Percentiles rank a stretch among this genome's conserved stretches.
Evolutionary conservation across 2,329 filamentous ascomycete genomes (phyloP).

Genomic region (Alternaria sp.): DNA sequence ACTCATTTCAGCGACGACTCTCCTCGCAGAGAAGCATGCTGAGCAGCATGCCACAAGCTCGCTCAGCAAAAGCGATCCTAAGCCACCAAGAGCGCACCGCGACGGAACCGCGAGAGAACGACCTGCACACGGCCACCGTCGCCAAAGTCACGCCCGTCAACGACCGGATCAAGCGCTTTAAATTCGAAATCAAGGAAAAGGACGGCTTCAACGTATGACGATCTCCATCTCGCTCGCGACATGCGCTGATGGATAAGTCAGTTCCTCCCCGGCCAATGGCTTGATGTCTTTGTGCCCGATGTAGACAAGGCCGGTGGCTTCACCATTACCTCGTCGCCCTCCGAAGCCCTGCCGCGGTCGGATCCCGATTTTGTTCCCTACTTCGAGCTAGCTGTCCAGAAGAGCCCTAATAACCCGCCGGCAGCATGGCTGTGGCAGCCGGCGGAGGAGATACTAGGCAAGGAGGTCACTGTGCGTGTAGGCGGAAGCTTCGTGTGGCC

Average conservation of each 20-base stretch:
- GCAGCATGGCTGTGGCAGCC: constrained; percentile 77
- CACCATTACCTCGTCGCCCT: constrained; percentile 81
- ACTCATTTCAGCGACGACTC: constrained; percentile 11
- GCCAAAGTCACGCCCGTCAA: constrained; percentile 69
- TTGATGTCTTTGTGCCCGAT: constrained; percentile 78
- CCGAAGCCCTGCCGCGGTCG: constrained; percentile 51
- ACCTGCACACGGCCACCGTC: constrained; percentile 68
- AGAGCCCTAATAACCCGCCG: constrained; percentile 71
- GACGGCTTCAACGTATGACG: constrained; percentile 57
- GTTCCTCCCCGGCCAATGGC: constrained; percentile 86
- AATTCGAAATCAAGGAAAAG: constrained; percentile 63
- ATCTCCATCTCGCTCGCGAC: constrained; percentile 31
- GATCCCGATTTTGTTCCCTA: constrained; percentile 52
- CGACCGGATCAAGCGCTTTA: constrained; percentile 70
- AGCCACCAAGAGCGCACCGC: constrained; percentile 76
- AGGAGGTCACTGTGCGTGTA: constrained; percentile 69
- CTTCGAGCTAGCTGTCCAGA: constrained; percentile 80
- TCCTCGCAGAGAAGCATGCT: constrained; percentile 24
- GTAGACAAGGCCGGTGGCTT: constrained; percentile 79
- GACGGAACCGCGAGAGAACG: constrained; percentile 71
- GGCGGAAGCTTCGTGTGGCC: constrained; percentile 86
- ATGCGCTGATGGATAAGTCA: constrained; percentile 39
- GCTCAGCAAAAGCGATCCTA: constrained; percentile 37
- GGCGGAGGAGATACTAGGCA: constrained; percentile 61
- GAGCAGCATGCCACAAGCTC: constrained; percentile 40